Conservation (phyloP, 1,139 yeast genomes). For the Yamadazyma siamensis region DNA sequence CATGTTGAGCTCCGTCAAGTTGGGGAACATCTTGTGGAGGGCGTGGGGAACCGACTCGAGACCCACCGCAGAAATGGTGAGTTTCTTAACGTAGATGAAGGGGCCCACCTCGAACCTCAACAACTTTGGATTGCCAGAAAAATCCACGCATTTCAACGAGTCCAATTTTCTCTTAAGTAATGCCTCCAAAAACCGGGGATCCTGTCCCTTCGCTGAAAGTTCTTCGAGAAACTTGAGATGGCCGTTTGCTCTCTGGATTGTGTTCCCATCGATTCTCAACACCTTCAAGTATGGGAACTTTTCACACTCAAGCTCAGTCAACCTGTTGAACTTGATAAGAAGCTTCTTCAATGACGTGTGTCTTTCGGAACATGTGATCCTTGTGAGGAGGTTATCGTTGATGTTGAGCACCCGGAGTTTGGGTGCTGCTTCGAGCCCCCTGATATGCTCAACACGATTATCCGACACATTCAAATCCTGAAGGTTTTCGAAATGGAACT, state of each 20-base stretch:
- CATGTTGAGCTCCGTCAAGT: conserved; percentile 45
- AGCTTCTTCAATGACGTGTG: conserved; percentile 42
- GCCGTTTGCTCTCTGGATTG: conserved; percentile 19
- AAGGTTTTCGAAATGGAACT: conserved; percentile 33
- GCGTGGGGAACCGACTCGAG: conserved; percentile 31
- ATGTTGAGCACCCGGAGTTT: conserved; percentile 39
- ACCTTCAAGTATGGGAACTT: conserved; percentile 39
- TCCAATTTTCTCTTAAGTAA: conserved; percentile 15
- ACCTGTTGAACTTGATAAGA: conserved; percentile 37
- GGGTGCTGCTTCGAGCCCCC: conserved; percentile 34
- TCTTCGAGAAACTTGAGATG: conserved; percentile 37
- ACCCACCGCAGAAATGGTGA: conserved; percentile 46
- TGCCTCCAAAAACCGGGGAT: conserved; percentile 3
- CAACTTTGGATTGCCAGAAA: conserved; percentile 33
- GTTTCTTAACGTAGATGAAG: conserved; percentile 36
- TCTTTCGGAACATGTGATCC: conserved; percentile 19
- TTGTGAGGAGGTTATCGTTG: conserved; percentile 37
- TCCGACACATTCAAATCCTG: conserved; percentile 45
- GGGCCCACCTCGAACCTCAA: conserved; percentile 1
- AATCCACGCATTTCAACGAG: conserved; percentile 29
- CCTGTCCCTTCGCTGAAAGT: conserved; percentile 38
- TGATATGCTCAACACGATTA: conserved; percentile 32
- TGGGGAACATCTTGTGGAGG: conserved; percentile 40
- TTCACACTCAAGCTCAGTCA: conserved; percentile 28
- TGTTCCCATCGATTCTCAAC: conserved; percentile 46